Conservation (phyloP, 306 rosid species). For the Vicia faba region DNA sequence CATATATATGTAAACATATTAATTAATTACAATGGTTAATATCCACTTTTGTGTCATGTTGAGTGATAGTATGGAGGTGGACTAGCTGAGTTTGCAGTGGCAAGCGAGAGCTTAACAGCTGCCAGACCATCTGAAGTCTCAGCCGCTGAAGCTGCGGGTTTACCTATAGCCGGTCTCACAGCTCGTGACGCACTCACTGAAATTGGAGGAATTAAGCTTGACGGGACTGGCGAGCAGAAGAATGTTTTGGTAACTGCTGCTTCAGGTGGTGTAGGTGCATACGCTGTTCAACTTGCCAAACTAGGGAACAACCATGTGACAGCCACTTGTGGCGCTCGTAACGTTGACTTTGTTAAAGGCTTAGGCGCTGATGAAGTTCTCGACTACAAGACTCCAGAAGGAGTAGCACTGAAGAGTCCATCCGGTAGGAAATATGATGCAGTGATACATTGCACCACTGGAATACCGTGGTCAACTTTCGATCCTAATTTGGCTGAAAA, state of each 20-base stretch:
- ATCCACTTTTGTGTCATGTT: slow-evolving; percentile 4
- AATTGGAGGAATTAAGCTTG: slow-evolving; percentile 63
- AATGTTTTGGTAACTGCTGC: slow-evolving; percentile 62
- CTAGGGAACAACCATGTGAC: slow-evolving; percentile 61
- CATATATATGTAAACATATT: neutral
- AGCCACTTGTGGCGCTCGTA: slow-evolving; percentile 71
- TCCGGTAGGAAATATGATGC: slow-evolving; percentile 67
- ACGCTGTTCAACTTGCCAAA: slow-evolving; percentile 71
- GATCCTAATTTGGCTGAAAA: slow-evolving; percentile 50
- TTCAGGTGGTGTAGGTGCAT: slow-evolving; percentile 65
- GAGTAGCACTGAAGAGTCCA: slow-evolving; percentile 61
- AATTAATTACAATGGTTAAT: neutral
- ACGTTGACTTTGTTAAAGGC: slow-evolving; percentile 57
- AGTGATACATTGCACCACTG: slow-evolving; percentile 53
- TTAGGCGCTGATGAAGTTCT: slow-evolving; percentile 78
- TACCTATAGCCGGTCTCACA: slow-evolving; percentile 66
- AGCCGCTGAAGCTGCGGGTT: slow-evolving; percentile 57
- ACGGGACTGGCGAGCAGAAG: slow-evolving; percentile 48
- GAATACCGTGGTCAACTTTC: slow-evolving; percentile 68
- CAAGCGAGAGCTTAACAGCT: slow-evolving; percentile 49
- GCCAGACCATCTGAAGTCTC: slow-evolving; percentile 58
- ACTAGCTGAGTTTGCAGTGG: slow-evolving; percentile 58
- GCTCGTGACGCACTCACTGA: slow-evolving; percentile 66
- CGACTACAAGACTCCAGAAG: slow-evolving; percentile 65
- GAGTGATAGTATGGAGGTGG: slow-evolving; percentile 70